phyloP scores from a whole-genome alignment of 192 early-diverging fungal genomes.

The Spizellomyces sp. region DNA sequence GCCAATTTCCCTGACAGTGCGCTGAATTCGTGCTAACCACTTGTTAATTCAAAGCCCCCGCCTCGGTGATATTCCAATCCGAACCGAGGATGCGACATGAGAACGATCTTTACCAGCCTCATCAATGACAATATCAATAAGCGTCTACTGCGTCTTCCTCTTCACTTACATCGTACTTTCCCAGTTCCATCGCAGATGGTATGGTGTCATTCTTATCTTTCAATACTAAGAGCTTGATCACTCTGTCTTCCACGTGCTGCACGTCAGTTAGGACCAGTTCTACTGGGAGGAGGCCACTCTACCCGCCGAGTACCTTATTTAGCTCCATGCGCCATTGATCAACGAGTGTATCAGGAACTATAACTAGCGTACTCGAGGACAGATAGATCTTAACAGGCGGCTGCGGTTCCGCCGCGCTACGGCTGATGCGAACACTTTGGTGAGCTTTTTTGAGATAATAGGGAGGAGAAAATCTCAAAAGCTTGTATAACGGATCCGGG shows the following conservation, averaged over 20 bases:
- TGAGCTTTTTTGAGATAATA: conserved; percentile 55
- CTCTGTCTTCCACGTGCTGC: conserved; percentile 54
- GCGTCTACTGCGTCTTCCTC: no score
- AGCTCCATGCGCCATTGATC: conserved; percentile 81
- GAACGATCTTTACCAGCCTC: conserved; percentile 37
- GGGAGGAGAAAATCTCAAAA: conserved; percentile 48
- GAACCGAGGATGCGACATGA: conserved; percentile 68
- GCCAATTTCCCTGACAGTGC: background rate
- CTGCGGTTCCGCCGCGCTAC: background rate
- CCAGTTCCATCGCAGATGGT: conserved; percentile 54
- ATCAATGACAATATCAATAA: no score
- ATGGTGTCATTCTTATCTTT: conserved; percentile 45
- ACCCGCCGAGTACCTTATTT: conserved; percentile 50
- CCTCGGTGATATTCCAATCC: conserved; percentile 59
- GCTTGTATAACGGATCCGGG: conserved; percentile 41
- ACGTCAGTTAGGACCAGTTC: background rate
- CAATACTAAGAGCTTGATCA: conserved; percentile 48
- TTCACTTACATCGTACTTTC: conserved; percentile 58
- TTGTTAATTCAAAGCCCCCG: conserved; percentile 6
- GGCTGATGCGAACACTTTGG: conserved; percentile 16
- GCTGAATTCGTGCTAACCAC: background rate
- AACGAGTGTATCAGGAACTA: conserved; percentile 76
- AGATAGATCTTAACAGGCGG: conserved; percentile 22
- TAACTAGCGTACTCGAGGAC: conserved; percentile 64
- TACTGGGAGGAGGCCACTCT: conserved; percentile 14